Evolutionary conservation across 805 yeast species (phyloP).

Genomic region (Cyberlindnera misumaiensis): DNA sequence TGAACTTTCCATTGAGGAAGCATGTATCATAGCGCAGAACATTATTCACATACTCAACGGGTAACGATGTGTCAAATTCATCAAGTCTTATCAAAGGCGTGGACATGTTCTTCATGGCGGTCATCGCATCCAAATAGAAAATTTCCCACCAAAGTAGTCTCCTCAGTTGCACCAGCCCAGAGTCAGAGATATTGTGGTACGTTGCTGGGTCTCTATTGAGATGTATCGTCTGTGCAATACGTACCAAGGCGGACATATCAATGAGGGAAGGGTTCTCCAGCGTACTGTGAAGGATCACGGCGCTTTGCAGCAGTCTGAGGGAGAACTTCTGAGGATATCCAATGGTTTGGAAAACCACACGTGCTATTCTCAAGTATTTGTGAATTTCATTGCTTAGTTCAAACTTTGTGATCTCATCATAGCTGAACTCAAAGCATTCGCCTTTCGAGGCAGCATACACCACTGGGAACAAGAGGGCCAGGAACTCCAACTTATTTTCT

Average conservation of each 20-base stretch:
- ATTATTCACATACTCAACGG: conserved; percentile 36
- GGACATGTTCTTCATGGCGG: conserved; percentile 47
- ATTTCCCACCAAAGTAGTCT: conserved; percentile 65
- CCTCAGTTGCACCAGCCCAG: conserved; percentile 42
- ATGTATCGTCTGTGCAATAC: conserved; percentile 50
- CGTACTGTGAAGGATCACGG: conserved; percentile 44
- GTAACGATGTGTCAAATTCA: conserved; percentile 52
- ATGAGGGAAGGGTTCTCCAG: conserved; percentile 50
- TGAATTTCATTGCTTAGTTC: conserved; percentile 38
- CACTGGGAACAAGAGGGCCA: conserved; percentile 44
- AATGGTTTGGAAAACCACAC: conserved; percentile 41
- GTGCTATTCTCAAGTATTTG: conserved; percentile 41
- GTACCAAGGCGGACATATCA: conserved; percentile 47
- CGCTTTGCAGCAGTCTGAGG: conserved; percentile 37
- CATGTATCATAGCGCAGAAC: conserved; percentile 39
- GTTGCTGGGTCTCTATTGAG: conserved; percentile 56
- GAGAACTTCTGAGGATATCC: conserved; percentile 42
- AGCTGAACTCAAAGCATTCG: conserved; percentile 51
- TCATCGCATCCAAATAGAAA: conserved; percentile 49
- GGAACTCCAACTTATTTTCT: conserved; percentile 35
- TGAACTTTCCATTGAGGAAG: conserved; percentile 47
- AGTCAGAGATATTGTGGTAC: conserved; percentile 41
- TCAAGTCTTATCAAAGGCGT: conserved; percentile 46
- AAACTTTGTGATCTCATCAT: conserved; percentile 26
- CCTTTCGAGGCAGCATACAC: conserved; percentile 54